These are phyloP conservation scores for Suillus placidus DNA, from an alignment of 768 basidiomycete genomes.

Conservation along the genomic window DNA sequence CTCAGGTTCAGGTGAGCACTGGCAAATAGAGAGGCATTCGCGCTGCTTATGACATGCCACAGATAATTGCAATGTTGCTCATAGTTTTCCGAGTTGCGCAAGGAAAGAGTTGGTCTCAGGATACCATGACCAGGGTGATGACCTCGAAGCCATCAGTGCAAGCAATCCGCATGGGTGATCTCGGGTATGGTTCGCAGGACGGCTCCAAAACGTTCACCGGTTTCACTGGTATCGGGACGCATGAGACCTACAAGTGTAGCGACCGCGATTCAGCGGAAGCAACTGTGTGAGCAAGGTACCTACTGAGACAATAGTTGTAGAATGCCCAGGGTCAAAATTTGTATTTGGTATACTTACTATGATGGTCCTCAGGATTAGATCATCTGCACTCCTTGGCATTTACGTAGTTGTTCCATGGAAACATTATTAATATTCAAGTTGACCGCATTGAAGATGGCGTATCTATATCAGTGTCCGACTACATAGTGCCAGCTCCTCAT, in stretches of 20 bases:
- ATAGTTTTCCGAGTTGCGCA: constrained; percentile 35
- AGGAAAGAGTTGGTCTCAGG: constrained; percentile 29
- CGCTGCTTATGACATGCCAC: background rate
- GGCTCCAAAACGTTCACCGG: background rate
- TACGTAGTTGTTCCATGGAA: background rate
- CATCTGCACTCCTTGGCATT: background rate
- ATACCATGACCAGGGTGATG: constrained; percentile 1
- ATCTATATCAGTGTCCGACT: background rate
- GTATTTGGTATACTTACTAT: background rate
- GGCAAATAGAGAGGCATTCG: background rate
- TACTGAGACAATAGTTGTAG: background rate
- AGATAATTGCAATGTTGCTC: constrained; percentile 33
- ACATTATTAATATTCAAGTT: background rate
- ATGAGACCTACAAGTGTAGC: background rate
- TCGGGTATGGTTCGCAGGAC: background rate
- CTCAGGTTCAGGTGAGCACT: constrained; percentile 30
- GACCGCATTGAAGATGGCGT: background rate
- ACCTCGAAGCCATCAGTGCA: background rate
- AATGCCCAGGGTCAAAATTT: background rate
- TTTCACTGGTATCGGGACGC: background rate
- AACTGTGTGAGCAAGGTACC: background rate
- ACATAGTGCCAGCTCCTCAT: too few species aligned
- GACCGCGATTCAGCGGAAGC: background rate
- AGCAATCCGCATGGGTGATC: background rate
- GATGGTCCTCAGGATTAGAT: background rate